phyloP scores from a whole-genome alignment of 2,329 filamentous ascomycete genomes.

The Hymenoscyphus linearis region DNA sequence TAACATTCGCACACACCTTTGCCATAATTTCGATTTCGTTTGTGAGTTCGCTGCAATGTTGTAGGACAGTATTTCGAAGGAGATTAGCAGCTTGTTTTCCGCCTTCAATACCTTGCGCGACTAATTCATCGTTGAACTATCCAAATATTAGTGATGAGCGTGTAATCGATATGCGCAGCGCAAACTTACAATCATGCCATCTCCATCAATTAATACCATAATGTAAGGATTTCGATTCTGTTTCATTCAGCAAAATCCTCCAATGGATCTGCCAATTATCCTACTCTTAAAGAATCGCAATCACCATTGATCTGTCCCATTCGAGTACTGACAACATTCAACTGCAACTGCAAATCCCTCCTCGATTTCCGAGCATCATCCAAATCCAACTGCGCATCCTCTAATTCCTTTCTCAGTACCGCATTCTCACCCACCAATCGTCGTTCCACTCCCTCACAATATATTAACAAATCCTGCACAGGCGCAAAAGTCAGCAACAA shows the following conservation, averaged over 20 bases:
- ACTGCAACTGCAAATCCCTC: conserved; percentile 45
- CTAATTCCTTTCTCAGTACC: conserved; percentile 38
- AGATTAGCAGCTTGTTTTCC: conserved; percentile 37
- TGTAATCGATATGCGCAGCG: neutral
- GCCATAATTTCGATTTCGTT: conserved; percentile 49
- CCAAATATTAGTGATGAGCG: conserved; percentile 4
- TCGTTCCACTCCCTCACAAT: conserved; percentile 41
- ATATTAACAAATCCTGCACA: conserved; percentile 45
- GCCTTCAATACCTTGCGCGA: conserved; percentile 46
- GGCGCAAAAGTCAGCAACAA: conserved; percentile 3
- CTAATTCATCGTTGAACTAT: conserved; percentile 53
- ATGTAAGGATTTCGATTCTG: conserved; percentile 51
- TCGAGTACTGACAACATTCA: conserved; percentile 37
- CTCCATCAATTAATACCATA: conserved; percentile 56
- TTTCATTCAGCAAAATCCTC: neutral
- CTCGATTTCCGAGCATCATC: conserved; percentile 43
- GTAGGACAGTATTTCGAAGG: conserved; percentile 43
- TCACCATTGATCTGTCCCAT: conserved; percentile 35
- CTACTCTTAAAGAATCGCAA: conserved; percentile 44
- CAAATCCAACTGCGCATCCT: conserved; percentile 45
- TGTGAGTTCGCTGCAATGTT: conserved; percentile 40
- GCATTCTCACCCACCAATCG: conserved; percentile 41
- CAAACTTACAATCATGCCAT: conserved; percentile 51
- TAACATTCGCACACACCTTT: conserved; percentile 52
- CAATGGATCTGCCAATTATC: neutral